Base-by-base conservation (phyloP, 2,329 filamentous ascomycete genomes). In the Sarocladium kiliense region DNA sequence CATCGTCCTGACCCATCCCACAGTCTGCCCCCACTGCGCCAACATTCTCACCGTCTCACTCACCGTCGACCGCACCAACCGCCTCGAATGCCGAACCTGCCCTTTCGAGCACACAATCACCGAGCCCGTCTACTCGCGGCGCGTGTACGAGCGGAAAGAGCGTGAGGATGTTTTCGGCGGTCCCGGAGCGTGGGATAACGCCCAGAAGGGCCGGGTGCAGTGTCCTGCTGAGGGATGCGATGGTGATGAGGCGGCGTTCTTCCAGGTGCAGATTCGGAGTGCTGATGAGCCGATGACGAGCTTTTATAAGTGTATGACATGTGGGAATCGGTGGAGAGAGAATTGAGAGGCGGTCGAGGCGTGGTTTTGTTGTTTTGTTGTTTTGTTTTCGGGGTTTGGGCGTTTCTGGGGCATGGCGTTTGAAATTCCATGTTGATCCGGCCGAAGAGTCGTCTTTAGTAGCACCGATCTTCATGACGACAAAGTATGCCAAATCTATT, bases 201-300 rank as follows among this genome's bases (percentile, higher is more conserved):
- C 92, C 57, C 88, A 96, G 68, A 93, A 91, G 79, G 85, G 85
- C 27, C 77, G 81, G 56, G 88, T 88, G 50, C 89, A 94, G 79
- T 99, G 94, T 71, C 85, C 89, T 25, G 85, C 85, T 59, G 85
- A 91, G 39, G 80, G 80, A 56, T 99, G 94, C 77, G 80, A 89
- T 66, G 91, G 91, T 59, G 80, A 84, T 58, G 85, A 91, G 75
- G 94, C 94, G 3, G 95, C 92, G 60, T 97, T 93, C 77, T 96
- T 92, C 77, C 91, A 96, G 78, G 85, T 97, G 63, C 94, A 99
- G 80, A 97, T 97, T 74, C 86, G 94, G 63, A 96, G 91, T 77
- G 94, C 94, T 54, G 94, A 99, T 74, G 94, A 99, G 79, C 94
- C 94, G 58, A 97, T 96, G 89, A 99, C 94, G 62, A 93, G 86